Evolutionary conservation across 2,329 filamentous ascomycete species (phyloP), one percentile per base, ranked within the genome.

Genomic region (Colletotrichum plurivorum): DNA sequence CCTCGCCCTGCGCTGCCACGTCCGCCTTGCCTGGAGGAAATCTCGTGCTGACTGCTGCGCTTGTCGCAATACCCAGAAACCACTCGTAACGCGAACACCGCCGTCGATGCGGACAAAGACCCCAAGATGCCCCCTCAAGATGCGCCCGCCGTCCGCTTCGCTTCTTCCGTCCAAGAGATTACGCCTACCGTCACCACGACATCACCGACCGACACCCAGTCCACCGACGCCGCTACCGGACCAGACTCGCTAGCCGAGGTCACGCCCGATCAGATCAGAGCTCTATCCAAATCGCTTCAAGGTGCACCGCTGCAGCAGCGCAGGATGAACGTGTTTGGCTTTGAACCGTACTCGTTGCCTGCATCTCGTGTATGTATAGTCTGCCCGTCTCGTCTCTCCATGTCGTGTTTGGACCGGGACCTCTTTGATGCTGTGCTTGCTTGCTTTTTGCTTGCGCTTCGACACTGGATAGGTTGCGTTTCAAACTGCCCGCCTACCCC

Each of bases 311-410:
- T 97, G 70, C 95, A 98, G 82, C 92, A 95, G 75, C 88, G 90
- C 66, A 90, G 95, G 72, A 89, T 97, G 85, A 93, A 92, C 77
- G 93, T 94, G 77, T 97, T 94, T 81, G 91, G 92, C 51, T 98
- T 95, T 76, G 95, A 98, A 78, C 92, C 95, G 41, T 91, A 97
- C 72, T 98, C 96, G 43, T 85, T 98, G 60, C 95, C 96, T 45
- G 87, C 89, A 39, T 95, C 94, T 53, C 89, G 93, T 82, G 94
- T 95, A 90, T 81, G 92, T 88, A 48, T n/a, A 58, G 18, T 36
- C 54, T 41, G 61, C 55, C 39, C 49, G 56, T 56, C 27, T 54
- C 48, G 48, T 48, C 48, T 46, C 25, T 22, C 57, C 27, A 16
- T 51, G 67, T 48, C 51, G 31, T 67, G 63, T 20, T 49, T 39